These are phyloP conservation scores for Fagopyrum homotropicum DNA, from an alignment of 148 eudicot species.

Conservation along the genomic window DNA sequence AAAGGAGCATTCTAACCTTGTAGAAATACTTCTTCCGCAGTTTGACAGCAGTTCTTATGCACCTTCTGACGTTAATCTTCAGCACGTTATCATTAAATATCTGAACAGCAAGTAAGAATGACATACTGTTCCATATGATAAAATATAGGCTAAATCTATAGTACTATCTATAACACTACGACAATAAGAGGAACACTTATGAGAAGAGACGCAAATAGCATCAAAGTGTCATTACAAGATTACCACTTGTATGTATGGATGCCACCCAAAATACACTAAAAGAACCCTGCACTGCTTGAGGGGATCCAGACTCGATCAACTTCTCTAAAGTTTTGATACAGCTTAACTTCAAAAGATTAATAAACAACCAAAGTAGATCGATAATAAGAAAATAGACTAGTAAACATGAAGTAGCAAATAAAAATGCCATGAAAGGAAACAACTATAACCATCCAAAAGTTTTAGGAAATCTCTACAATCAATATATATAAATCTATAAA, in stretches of 20 bases:
- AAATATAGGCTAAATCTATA: background rate
- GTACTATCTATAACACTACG: background rate
- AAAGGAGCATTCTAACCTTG: conserved; percentile 43
- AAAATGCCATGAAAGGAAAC: background rate
- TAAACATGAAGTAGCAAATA: background rate
- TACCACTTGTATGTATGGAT: background rate
- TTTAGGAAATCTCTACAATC: background rate
- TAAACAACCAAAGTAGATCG: background rate
- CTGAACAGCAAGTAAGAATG: conserved; percentile 29
- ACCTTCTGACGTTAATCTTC: conserved; percentile 85
- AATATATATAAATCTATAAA: background rate
- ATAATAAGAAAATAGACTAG: background rate
- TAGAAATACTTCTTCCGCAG: conserved; percentile 83
- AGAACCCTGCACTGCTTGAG: background rate
- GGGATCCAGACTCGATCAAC: background rate
- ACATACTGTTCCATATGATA: background rate
- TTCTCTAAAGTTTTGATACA: background rate
- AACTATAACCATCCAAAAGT: background rate
- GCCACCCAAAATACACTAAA: background rate
- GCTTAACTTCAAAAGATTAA: background rate
- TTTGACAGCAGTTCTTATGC: conserved; percentile 83
- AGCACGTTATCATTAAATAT: conserved; percentile 85
- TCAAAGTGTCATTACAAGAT: background rate
- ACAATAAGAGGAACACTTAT: background rate
- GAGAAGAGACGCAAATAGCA: background rate